These are phyloP conservation scores for Calonectria ilicicola DNA, from an alignment of 2,329 filamentous ascomycete species.

Conservation along the genomic window DNA sequence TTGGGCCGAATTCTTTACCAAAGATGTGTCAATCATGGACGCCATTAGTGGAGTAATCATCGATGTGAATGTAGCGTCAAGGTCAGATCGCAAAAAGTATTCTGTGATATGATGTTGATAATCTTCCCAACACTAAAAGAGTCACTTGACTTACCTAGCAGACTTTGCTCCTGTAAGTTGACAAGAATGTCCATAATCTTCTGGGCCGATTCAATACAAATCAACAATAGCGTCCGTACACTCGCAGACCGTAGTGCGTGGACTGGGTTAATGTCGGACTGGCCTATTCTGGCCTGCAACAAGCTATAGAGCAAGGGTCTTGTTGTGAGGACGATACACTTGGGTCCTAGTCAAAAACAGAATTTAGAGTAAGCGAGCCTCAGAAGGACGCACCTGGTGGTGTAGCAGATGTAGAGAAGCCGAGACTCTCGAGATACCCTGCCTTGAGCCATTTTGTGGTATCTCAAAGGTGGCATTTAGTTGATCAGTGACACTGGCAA, in stretches of 20 bases:
- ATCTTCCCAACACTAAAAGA: background rate
- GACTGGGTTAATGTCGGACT: background rate
- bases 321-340: constrained; percentile 44
- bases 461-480: constrained; percentile 38
- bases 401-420: constrained; percentile 43
- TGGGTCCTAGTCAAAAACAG: background rate
- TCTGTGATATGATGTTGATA: constrained; percentile 42
- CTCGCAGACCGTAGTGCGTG: constrained; percentile 19
- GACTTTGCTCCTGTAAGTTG: constrained; percentile 54
- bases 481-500: constrained; percentile 41
- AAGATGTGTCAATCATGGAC: constrained; percentile 49
- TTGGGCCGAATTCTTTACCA: constrained; percentile 47
- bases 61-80: constrained; percentile 56
- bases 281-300: background rate
- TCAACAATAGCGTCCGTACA: constrained; percentile 36
- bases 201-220: constrained; percentile 43
- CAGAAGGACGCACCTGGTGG: constrained; percentile 35
- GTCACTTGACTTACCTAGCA: constrained; percentile 51
- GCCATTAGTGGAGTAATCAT: constrained; percentile 54
- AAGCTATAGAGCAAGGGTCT: constrained; percentile 33
- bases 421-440: constrained; percentile 39
- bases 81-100: constrained; percentile 59
- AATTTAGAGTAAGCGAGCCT: background rate
- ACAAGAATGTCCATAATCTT: constrained; percentile 50
- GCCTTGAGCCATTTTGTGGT: constrained; percentile 27